These are phyloP conservation scores for Trichoderma sp. DNA, from an alignment of 2,329 filamentous ascomycete genomes.

Conservation along the genomic window DNA sequence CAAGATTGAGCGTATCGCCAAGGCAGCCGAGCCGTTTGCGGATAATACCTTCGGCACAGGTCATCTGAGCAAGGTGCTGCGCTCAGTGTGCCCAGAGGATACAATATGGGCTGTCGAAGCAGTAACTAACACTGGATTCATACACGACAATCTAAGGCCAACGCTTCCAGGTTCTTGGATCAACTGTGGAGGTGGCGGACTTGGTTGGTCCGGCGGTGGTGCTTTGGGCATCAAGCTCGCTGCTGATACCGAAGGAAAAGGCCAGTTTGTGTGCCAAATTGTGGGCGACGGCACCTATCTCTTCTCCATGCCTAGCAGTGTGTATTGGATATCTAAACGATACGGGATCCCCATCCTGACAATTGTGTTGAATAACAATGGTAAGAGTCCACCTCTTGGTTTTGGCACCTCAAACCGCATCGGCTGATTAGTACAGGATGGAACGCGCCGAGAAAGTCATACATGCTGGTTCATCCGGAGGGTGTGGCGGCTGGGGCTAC, in stretches of 20 bases:
- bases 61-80: constrained; percentile 4
- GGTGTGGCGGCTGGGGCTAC: constrained; percentile 1
- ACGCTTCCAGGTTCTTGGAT: neutral
- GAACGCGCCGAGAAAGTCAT: constrained; percentile 3
- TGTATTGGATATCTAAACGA: constrained; percentile 4
- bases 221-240: constrained; percentile 6
- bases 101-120: constrained; percentile 11
- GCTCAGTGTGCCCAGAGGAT: constrained; percentile 1
- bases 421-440: neutral
- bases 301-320: neutral
- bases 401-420: too few relatives aligned
- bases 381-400: neutral
- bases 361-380: constrained; percentile 1
- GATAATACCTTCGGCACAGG: neutral
- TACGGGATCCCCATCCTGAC: neutral
- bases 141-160: neutral
- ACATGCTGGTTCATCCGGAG: constrained; percentile 1
- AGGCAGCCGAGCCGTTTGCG: neutral
- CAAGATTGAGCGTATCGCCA: neutral
- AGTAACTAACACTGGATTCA: constrained; percentile 7
- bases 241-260: constrained; percentile 4
- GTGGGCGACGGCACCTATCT: constrained; percentile 9
- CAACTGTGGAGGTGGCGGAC: constrained; percentile 1
- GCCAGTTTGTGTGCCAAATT: neutral
- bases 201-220: constrained; percentile 8